These are phyloP conservation scores for Fusarium globosum DNA, from an alignment of 2,329 filamentous ascomycete genomes.

Conservation along the genomic window DNA sequence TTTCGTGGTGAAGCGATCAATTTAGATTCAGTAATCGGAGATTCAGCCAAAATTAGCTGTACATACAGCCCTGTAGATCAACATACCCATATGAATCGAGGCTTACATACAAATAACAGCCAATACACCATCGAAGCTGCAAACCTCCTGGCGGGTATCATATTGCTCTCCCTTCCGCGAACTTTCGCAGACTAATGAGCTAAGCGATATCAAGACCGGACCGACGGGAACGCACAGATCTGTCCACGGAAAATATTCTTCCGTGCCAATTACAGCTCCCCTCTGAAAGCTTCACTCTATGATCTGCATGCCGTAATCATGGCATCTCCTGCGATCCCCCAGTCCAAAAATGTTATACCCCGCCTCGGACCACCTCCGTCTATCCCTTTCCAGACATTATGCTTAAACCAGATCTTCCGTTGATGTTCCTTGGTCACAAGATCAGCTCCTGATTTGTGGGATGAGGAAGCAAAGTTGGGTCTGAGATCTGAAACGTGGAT, in stretches of 20 bases:
- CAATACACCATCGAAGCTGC: rapidly evolving
- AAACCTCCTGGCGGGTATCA: rapidly evolving
- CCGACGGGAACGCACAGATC: neutral
- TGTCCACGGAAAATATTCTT: conserved; percentile 14
- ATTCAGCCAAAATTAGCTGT: rapidly evolving
- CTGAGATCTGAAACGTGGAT: neutral
- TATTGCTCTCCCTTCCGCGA: too few species aligned
- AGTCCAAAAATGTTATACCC: neutral
- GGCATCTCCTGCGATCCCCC: neutral
- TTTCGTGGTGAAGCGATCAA: rapidly evolving
- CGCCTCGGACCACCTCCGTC: conserved; percentile 12
- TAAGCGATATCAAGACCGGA: neutral
- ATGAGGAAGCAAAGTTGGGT: neutral
- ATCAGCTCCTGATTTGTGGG: neutral
- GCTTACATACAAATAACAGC: rapidly evolving
- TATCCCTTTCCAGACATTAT: neutral
- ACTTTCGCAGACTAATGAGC: neutral
- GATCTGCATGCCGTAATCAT: neutral
- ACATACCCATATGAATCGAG: rapidly evolving
- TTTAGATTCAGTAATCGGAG: rapidly evolving
- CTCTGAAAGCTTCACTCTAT: neutral
- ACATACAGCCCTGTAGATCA: rapidly evolving
- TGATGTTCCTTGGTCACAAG: neutral
- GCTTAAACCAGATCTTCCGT: neutral
- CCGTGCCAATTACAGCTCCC: neutral